These are phyloP conservation scores for Wickerhamiella pararugosa DNA, from an alignment of 1,139 yeast genomes.

Conservation along the genomic window DNA sequence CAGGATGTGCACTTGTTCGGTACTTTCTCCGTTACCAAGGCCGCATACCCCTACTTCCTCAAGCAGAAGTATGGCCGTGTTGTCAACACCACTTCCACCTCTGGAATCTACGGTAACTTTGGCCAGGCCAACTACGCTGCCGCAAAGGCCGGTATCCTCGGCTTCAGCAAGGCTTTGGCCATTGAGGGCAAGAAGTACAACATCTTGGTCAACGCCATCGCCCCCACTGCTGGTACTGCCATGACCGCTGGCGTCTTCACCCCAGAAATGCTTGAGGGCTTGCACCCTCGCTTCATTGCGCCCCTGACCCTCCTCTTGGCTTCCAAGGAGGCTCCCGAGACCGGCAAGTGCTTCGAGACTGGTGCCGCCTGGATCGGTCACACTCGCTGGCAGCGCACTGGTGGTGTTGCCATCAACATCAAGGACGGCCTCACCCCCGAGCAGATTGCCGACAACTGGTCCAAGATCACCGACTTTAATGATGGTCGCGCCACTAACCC, in stretches of 20 bases:
- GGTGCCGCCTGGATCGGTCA: slow-evolving; percentile 94
- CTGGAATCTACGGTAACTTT: slow-evolving; percentile 94
- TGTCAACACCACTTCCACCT: slow-evolving; percentile 82
- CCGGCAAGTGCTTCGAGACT: slow-evolving; percentile 55
- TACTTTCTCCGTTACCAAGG: slow-evolving; percentile 66
- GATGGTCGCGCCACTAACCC: slow-evolving; percentile 43
- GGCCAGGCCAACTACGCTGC: slow-evolving; percentile 96
- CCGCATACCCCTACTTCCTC: slow-evolving; percentile 83
- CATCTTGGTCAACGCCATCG: slow-evolving; percentile 69
- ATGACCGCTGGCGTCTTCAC: slow-evolving; percentile 85
- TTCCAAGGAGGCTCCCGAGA: slow-evolving; percentile 53
- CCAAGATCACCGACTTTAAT: slow-evolving; percentile 48
- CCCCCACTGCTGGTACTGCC: slow-evolving; percentile 96
- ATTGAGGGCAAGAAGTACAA: slow-evolving; percentile 73
- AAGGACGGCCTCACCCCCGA: slow-evolving; percentile 45
- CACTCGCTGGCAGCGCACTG: slow-evolving; percentile 91
- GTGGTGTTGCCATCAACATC: slow-evolving; percentile 54
- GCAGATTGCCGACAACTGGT: slow-evolving; percentile 53
- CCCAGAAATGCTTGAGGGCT: slow-evolving; percentile 63
- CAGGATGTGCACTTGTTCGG: slow-evolving; percentile 73
- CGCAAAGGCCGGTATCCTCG: slow-evolving; percentile 81
- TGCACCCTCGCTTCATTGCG: slow-evolving; percentile 81
- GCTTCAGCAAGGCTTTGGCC: slow-evolving; percentile 74
- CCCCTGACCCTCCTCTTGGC: slow-evolving; percentile 72
- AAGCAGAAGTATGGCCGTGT: slow-evolving; percentile 72